phyloP scores from a whole-genome alignment of 257 asterid genomes.

The Eucommia ulmoides region DNA sequence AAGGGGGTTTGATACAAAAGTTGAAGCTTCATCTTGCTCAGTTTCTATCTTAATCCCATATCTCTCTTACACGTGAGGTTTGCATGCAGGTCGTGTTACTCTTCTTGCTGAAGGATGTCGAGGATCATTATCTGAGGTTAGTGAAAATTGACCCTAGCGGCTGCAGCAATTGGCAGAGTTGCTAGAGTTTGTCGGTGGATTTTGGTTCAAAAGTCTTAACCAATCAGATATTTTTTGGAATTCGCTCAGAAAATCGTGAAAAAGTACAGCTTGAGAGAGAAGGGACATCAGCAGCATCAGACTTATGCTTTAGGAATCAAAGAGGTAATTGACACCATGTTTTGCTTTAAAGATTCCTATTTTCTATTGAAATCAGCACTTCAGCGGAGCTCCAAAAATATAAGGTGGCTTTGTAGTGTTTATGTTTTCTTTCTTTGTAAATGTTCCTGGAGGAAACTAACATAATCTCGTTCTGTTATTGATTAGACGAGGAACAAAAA shows the following conservation, averaged over 20 bases:
- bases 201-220: conserved; percentile 4
- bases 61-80: conserved; percentile 7
- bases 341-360: background rate
- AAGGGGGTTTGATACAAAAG: too few relatives aligned
- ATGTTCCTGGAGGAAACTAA: too few relatives aligned
- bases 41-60: background rate
- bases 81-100: conserved; percentile 56
- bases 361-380: background rate
- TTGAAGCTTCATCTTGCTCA: background rate
- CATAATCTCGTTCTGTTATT: too few relatives aligned
- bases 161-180: conserved; percentile 5
- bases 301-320: conserved; percentile 96
- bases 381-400: too few relatives aligned
- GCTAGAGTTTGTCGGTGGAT: conserved; percentile 6
- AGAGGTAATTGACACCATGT: conserved; percentile 43
- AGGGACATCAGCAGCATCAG: conserved; percentile 91
- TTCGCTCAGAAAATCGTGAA: conserved; percentile 51
- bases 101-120: conserved; percentile 98
- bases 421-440: too few relatives aligned
- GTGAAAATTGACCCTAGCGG: conserved; percentile 7
- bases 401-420: too few relatives aligned
- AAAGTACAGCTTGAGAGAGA: conserved; percentile 68
- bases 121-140: conserved; percentile 95
- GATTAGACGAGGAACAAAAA: too few relatives aligned
- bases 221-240: conserved; percentile 8